These are phyloP conservation scores for Naganishia liquefaciens DNA, from an alignment of 1,284 basidiomycete species.

Conservation along the genomic window DNA sequence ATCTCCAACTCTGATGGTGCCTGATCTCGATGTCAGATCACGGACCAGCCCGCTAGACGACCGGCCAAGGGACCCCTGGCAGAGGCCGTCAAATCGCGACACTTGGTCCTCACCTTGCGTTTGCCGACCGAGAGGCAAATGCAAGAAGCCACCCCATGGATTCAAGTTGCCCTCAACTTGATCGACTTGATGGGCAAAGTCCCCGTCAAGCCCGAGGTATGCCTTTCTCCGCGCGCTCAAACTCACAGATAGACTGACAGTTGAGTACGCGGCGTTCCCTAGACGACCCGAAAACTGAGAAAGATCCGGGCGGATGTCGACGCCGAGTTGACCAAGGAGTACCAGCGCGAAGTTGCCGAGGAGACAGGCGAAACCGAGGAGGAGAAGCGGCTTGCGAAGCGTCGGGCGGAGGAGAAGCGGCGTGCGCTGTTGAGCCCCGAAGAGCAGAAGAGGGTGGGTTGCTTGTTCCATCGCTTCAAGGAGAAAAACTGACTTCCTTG, in stretches of 20 bases:
- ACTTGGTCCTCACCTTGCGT: constrained; percentile 67
- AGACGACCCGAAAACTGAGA: constrained; percentile 3
- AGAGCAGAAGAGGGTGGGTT: constrained; percentile 68
- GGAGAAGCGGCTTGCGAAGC: constrained; percentile 69
- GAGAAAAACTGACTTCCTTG: not conserved
- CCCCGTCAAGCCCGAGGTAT: constrained; percentile 67
- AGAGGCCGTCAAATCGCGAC: constrained; percentile 63
- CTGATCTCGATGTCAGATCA: too few relatives aligned
- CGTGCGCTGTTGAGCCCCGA: constrained; percentile 71
- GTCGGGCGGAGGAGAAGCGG: constrained; percentile 70
- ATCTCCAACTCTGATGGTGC: too few relatives aligned
- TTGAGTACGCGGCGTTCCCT: not conserved
- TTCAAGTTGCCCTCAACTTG: constrained; percentile 69
- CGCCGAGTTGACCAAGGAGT: constrained; percentile 47
- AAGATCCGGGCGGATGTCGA: constrained; percentile 70
- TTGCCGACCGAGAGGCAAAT: constrained; percentile 60
- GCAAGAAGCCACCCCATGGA: constrained; percentile 62
- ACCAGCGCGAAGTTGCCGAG: constrained; percentile 62
- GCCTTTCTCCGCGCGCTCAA: constrained; percentile 13
- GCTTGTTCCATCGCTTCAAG: too few relatives aligned
- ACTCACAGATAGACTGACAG: too few relatives aligned
- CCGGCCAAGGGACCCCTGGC: constrained; percentile 60
- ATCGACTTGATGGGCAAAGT: constrained; percentile 66
- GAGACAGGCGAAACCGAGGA: constrained; percentile 64
- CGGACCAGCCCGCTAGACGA: constrained; percentile 75